Conservation (phyloP, 768 basidiomycete genomes). For the Pisolithus sp. region DNA sequence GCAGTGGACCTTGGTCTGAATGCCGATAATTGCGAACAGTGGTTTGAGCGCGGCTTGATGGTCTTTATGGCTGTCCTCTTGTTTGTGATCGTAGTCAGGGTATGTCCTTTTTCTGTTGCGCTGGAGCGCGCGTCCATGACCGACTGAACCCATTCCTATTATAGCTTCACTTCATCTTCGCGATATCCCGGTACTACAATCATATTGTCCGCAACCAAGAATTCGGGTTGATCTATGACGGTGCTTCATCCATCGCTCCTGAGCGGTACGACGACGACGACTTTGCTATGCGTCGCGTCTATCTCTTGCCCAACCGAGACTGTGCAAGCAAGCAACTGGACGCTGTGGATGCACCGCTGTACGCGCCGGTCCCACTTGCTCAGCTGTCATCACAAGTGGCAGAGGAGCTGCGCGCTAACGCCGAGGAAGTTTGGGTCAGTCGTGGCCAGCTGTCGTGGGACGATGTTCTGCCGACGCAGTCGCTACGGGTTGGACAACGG, state of each 20-base stretch:
- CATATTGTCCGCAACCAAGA: conserved; percentile 42
- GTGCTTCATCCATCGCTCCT: conserved; percentile 9
- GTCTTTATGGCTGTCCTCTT: conserved; percentile 53
- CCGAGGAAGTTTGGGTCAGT: conserved; percentile 65
- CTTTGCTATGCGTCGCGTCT: conserved; percentile 50
- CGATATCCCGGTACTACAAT: conserved; percentile 60
- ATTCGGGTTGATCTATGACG: conserved; percentile 10
- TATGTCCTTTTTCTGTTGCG: conserved; percentile 30
- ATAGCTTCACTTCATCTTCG: conserved; percentile 72
- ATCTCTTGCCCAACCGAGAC: conserved; percentile 42
- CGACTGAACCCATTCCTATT: neutral
- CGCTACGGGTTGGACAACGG: neutral
- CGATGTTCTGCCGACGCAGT: neutral
- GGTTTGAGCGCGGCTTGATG: conserved; percentile 63
- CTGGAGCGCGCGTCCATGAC: neutral
- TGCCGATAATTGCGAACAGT: conserved; percentile 75
- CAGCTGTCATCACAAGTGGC: conserved; percentile 50
- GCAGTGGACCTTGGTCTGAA: conserved; percentile 67
- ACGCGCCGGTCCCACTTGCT: conserved; percentile 60
- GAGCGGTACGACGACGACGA: conserved; percentile 15
- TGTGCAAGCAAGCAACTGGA: conserved; percentile 4
- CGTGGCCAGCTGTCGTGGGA: conserved; percentile 8
- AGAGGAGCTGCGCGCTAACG: conserved; percentile 42
- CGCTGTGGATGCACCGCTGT: conserved; percentile 32
- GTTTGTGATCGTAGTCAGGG: conserved; percentile 59